A percentile compares a stretch with the other conserved stretches of the same genome.
Conservation (phyloP, 73 alveolate species). For the Diophrys sp. region DNA sequence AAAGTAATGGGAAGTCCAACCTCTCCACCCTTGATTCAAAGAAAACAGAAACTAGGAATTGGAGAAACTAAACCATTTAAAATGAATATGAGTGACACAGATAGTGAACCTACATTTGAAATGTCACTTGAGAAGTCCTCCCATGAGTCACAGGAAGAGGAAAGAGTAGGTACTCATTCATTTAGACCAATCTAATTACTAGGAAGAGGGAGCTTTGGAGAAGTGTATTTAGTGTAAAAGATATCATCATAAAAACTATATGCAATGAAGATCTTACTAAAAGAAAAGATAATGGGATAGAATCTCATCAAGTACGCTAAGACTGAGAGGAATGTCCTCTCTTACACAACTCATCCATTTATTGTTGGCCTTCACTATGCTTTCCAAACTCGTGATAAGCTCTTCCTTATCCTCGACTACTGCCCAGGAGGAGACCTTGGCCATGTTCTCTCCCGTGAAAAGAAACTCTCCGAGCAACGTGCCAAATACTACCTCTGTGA, state of each 20-base stretch:
- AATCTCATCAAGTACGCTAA: slow-evolving; percentile 78
- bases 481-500: slow-evolving; percentile 86
- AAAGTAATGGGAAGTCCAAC: neutral
- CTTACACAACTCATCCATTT: slow-evolving; percentile 82
- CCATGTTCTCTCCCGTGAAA: slow-evolving; percentile 75
- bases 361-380: slow-evolving; percentile 92
- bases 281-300: slow-evolving; percentile 88
- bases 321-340: slow-evolving; percentile 83
- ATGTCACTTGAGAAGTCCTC: neutral
- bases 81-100: neutral
- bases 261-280: slow-evolving; percentile 94
- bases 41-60: neutral
- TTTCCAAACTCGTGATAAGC: slow-evolving; percentile 87
- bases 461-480: slow-evolving; percentile 75
- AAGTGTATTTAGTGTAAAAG: slow-evolving; percentile 78
- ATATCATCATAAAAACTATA: slow-evolving; percentile 44
- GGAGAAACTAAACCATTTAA: neutral
- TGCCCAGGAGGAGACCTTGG: slow-evolving; percentile 91
- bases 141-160: slow-evolving; percentile 2
- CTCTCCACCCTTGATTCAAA: neutral
- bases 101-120: neutral
- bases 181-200: slow-evolving; percentile 62
- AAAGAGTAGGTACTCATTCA: slow-evolving; percentile 59
- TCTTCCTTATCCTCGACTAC: slow-evolving; percentile 88
- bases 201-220: slow-evolving; percentile 90